These are phyloP conservation scores for Termitomyces sp. DNA, from an alignment of 768 basidiomycete species.

Conservation along the genomic window DNA sequence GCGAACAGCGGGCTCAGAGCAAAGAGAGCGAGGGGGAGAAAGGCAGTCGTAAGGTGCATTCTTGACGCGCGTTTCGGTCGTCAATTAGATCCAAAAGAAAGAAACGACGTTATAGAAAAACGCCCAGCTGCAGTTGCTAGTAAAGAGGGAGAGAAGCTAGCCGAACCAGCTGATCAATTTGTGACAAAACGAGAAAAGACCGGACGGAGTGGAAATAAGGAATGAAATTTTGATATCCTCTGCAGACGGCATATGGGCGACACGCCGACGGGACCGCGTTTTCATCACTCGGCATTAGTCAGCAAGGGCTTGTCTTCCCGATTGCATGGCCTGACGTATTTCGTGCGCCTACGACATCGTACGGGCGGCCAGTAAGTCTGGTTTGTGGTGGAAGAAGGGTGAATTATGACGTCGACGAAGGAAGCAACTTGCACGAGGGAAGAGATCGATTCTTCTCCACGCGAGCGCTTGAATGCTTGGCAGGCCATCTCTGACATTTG, in stretches of 20 bases:
- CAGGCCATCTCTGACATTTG: background rate
- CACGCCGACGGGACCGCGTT: background rate
- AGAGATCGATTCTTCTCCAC: background rate
- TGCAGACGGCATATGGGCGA: conserved; percentile 2
- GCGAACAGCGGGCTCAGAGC: conserved; percentile 30
- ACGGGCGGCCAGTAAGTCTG: background rate
- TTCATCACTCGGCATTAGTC: conserved; percentile 12
- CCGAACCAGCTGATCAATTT: background rate
- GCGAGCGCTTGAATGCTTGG: conserved; percentile 3
- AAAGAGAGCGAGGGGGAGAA: conserved; percentile 21
- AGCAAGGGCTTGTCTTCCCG: conserved; percentile 6
- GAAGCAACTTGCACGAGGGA: background rate
- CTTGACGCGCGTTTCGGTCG: background rate
- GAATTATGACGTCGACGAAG: background rate
- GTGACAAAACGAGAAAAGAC: background rate
- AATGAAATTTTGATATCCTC: background rate
- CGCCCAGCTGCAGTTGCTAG: background rate
- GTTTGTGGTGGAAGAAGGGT: background rate
- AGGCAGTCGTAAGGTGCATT: conserved; percentile 15
- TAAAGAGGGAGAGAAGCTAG: background rate
- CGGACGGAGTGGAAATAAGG: background rate
- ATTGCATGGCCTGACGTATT: background rate
- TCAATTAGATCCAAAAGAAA: background rate
- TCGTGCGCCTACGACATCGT: background rate
- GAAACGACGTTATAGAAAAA: background rate